Evolutionary conservation across 192 early-diverging fungal species (phyloP).

Genomic region (Spizellomyces punctatus): DNA sequence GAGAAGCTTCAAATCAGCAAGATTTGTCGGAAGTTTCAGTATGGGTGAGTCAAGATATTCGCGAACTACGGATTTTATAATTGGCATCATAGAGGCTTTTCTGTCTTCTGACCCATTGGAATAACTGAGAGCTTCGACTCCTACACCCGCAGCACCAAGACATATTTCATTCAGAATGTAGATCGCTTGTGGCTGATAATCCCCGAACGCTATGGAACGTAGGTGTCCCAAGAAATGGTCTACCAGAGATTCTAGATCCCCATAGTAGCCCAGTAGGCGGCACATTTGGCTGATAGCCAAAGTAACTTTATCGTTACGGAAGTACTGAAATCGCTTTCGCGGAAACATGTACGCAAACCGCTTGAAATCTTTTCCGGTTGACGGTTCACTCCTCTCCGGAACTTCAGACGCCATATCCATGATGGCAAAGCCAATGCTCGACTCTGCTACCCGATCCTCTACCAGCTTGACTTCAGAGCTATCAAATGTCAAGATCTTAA

Average conservation of each 20-base stretch:
- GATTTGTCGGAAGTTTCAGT: conserved; percentile 12
- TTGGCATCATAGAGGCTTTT: background rate
- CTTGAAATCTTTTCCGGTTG: background rate
- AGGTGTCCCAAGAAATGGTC: conserved; percentile 24
- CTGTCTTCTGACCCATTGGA: background rate
- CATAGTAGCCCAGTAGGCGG: conserved; percentile 27
- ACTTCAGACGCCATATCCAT: background rate
- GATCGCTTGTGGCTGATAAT: conserved; percentile 28
- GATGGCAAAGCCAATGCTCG: background rate
- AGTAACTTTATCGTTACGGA: conserved; percentile 24
- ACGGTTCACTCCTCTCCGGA: background rate
- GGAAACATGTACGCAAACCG: conserved; percentile 17
- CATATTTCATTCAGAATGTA: conserved; percentile 27
- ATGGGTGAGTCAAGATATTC: conserved; percentile 19
- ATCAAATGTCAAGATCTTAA: conserved; percentile 20
- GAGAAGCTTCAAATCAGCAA: conserved; percentile 6
- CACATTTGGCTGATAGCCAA: conserved; percentile 11
- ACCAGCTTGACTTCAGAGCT: conserved; percentile 22
- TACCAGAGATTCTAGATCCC: conserved; percentile 13
- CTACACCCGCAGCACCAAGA: conserved; percentile 25
- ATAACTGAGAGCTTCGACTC: background rate
- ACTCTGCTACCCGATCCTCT: conserved; percentile 18
- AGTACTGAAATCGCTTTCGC: conserved; percentile 7
- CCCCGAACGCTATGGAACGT: background rate
- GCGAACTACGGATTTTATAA: conserved; percentile 10